Percentiles rank a stretch among this genome's conserved stretches.
Evolutionary conservation across 1,284 basidiomycete genomes (phyloP).

Genomic region (Apiotrichum gracile): DNA sequence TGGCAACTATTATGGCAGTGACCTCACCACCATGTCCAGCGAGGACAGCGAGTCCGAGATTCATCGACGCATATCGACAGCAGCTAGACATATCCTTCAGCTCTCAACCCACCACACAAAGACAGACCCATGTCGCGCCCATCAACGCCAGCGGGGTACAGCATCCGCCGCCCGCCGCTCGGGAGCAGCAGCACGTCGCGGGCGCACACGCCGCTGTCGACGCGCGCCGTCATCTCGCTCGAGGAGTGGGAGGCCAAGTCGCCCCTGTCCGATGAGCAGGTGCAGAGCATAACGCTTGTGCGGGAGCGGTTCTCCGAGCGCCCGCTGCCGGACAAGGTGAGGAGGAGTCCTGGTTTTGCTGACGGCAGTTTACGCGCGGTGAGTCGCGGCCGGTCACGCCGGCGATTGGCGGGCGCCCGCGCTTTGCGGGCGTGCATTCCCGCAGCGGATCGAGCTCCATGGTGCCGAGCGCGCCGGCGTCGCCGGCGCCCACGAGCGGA

Average conservation of each 20-base stretch:
- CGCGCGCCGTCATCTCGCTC: slow-evolving; percentile 47
- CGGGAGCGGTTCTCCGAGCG: slow-evolving; percentile 60
- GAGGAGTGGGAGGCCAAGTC: slow-evolving; percentile 86
- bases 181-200: slow-evolving; percentile 2
- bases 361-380: slow-evolving; percentile 19
- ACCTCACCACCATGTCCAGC: too few relatives aligned
- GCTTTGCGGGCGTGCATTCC: slow-evolving; percentile 4
- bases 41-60: too few relatives aligned
- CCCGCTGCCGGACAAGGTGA: slow-evolving; percentile 66
- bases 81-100: too few relatives aligned
- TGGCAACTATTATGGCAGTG: too few relatives aligned
- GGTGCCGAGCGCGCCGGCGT: slow-evolving; percentile 13
- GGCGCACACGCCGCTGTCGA: slow-evolving; percentile 6
- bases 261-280: slow-evolving; percentile 64
- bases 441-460: slow-evolving; percentile 10
- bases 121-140: slow-evolving; percentile 18
- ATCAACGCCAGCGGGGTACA: slow-evolving; percentile 14
- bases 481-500: slow-evolving; percentile 16
- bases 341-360: slow-evolving; percentile 9
- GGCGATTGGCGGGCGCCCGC: slow-evolving; percentile 3
- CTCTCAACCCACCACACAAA: neutral
- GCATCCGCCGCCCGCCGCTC: slow-evolving; percentile 11
- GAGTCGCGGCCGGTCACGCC: slow-evolving; percentile 33
- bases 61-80: too few relatives aligned
- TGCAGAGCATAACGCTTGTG: slow-evolving; percentile 60